Evolutionary conservation across 768 basidiomycete species (phyloP).

Genomic region (Ephemerocybe angulata): DNA sequence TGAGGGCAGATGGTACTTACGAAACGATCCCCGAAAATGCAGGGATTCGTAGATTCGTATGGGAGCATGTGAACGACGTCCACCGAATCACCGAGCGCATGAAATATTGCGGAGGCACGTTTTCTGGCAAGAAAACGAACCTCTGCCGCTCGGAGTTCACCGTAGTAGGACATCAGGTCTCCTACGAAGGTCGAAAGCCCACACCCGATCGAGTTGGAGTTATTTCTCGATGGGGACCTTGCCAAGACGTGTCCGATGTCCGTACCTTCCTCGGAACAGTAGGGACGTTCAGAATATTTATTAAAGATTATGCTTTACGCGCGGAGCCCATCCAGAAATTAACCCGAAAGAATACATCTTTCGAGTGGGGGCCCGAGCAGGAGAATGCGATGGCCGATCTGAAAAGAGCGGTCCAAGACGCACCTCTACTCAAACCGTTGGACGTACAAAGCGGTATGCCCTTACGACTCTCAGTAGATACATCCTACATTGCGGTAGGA

Average conservation of each 20-base stretch:
- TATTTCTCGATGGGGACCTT: slow-evolving; percentile 25
- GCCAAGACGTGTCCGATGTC: slow-evolving; percentile 20
- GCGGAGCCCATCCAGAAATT: slow-evolving; percentile 22
- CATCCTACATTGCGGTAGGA: slow-evolving; percentile 30
- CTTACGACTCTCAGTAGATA: slow-evolving; percentile 36
- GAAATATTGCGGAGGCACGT: slow-evolving; percentile 32
- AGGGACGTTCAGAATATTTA: slow-evolving; percentile 26
- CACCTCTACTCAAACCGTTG: slow-evolving; percentile 27
- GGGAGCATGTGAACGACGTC: slow-evolving; percentile 38
- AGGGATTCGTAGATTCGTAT: slow-evolving; percentile 34
- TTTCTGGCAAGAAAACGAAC: slow-evolving; percentile 32
- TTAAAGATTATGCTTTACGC: slow-evolving; percentile 22
- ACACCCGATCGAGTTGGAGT: slow-evolving; percentile 13
- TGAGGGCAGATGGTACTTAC: slow-evolving; percentile 32
- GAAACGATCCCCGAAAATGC: slow-evolving; percentile 36
- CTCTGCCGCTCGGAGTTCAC: slow-evolving; percentile 24
- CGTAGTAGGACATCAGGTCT: slow-evolving; percentile 38
- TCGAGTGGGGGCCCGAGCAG: slow-evolving; percentile 28
- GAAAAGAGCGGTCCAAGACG: slow-evolving; percentile 20
- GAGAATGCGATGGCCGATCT: slow-evolving; percentile 16
- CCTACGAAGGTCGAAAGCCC: slow-evolving; percentile 28
- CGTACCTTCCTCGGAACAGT: slow-evolving; percentile 28
- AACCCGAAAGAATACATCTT: slow-evolving; percentile 22
- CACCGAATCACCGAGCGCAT: slow-evolving; percentile 32
- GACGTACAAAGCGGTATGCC: slow-evolving; percentile 25